Percentiles rank a stretch among this genome's conserved stretches.
Evolutionary conservation across 257 asterid genomes (phyloP).

Genomic region (Penstemon newberryi): DNA sequence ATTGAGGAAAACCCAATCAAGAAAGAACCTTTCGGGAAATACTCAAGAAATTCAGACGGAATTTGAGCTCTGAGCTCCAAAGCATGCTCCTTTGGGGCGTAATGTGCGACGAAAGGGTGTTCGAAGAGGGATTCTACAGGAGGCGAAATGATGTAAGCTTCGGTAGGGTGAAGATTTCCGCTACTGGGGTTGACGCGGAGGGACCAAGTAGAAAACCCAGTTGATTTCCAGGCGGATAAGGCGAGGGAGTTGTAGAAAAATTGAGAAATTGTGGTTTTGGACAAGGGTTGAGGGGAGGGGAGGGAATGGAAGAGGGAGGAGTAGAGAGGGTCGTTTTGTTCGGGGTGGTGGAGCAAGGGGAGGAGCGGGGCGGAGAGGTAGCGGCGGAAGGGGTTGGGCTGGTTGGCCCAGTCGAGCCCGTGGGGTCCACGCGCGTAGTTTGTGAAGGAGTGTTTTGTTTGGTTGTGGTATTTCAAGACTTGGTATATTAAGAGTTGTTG

Average conservation of each 20-base stretch:
- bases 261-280: conserved; percentile 60
- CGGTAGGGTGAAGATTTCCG: conserved; percentile 93
- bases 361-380: conserved; percentile 64
- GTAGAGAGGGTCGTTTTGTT: conserved; percentile 44
- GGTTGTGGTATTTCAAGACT: conserved; percentile 68
- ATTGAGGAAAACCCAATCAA: conserved; percentile 77
- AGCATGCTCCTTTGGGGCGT: conserved; percentile 88
- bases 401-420: conserved; percentile 97
- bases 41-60: conserved; percentile 42
- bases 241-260: conserved; percentile 70
- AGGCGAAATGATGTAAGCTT: conserved; percentile 73
- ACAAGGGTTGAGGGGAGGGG: conserved; percentile 57
- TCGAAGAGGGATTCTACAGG: conserved; percentile 52
- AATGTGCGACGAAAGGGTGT: conserved; percentile 69
- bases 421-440: conserved; percentile 80
- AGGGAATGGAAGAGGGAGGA: conserved; percentile 45
- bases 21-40: conserved; percentile 60
- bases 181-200: conserved; percentile 98
- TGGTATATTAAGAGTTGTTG: conserved; percentile 44
- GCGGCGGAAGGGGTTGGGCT: conserved; percentile 96
- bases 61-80: conserved; percentile 74
- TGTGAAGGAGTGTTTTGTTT: conserved; percentile 73
- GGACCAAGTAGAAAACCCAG: conserved; percentile 88
- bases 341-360: conserved; percentile 59
- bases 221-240: conserved; percentile 82